phyloP scores from a whole-genome alignment of 1,284 basidiomycete genomes.

The Papiliotrema terrestris region DNA sequence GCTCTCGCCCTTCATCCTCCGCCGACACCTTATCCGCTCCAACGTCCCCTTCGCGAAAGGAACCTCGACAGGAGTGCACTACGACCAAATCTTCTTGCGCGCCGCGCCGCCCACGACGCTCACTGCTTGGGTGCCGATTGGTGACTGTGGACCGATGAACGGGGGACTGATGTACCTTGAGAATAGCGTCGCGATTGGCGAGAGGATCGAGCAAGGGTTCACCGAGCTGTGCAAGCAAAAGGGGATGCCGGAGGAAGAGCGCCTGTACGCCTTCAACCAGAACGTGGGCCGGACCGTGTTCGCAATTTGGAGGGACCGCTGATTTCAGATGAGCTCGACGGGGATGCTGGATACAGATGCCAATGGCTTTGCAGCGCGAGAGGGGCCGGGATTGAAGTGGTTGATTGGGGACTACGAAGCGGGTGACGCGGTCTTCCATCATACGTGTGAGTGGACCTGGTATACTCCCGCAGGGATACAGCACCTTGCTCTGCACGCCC shows the following conservation, averaged over 20 bases:
- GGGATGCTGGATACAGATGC: not conserved
- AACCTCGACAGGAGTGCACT: constrained; percentile 17
- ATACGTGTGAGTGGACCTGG: not conserved
- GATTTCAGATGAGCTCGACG: not conserved
- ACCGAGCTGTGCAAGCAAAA: constrained; percentile 3
- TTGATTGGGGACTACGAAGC: constrained; percentile 8
- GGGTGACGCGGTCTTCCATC: constrained; percentile 8
- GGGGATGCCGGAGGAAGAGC: constrained; percentile 16
- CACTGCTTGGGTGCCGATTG: constrained; percentile 33
- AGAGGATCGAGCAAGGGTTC: constrained; percentile 24
- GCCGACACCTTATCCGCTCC: constrained; percentile 17
- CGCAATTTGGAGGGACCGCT: not conserved
- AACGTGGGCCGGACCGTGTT: constrained; percentile 12
- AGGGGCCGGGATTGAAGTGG: not conserved
- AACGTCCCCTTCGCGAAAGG: constrained; percentile 15
- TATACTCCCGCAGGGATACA: too few species aligned
- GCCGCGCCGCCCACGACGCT: constrained; percentile 21
- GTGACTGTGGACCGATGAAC: constrained; percentile 17
- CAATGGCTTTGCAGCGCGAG: not conserved
- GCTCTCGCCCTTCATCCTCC: constrained; percentile 10
- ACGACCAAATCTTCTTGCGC: constrained; percentile 24
- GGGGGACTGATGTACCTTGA: constrained; percentile 34
- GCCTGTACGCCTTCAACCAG: constrained; percentile 23
- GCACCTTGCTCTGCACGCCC: too few species aligned
- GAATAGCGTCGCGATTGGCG: constrained; percentile 14